Base-by-base conservation (phyloP, 495 filamentous ascomycete species). In the Neurospora sp. region DNA sequence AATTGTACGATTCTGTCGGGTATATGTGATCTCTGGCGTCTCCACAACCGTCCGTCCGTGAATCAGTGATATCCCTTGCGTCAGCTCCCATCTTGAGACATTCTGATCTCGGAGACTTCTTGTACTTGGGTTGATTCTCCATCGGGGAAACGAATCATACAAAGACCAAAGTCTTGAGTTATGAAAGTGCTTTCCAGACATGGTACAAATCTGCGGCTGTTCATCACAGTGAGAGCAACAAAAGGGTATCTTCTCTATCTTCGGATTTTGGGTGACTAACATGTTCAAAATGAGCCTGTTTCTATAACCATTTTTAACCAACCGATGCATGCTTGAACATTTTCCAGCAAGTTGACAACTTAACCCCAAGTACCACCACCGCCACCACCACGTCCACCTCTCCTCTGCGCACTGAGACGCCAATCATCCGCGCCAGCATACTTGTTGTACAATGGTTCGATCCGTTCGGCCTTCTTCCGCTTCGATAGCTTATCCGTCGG, bases 281-380 rank as follows among this genome's bases (percentile, higher is more conserved):
- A 18, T 35, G 54, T 66, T 66, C 23, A 66, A 35, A 66, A 35
- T 37, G 54, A 35, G 27, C 54, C 23, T 66, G 27, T 14, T 35
- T 66, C 27, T 35, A 35, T 35, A 35, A 66, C 14, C 27, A 66
- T 4, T 35, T 27, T 66, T 35, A 18, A 66, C 54, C 54, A 66
- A 66, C 54, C 27, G 27, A 66, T 37, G 14, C 27, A 62, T 12
- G 27, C 54, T 35, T 35, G 54, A 35, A 62, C 27, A 62, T 62
- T 54, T 20, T 38, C 31, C 39, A 44, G 40, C 70, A 35, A 41
- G 70, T 71, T 27, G 44, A 18, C 23, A 38, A 71, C 23, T 46
- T 84, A 99, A 79, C 96, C 96, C 96, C 96, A 99, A 37, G 96
- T 99, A 38, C 87, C 87, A 74, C 94, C 94, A 77, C 93, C 93